These are phyloP conservation scores for Fusarium bulbicola DNA, from an alignment of 2,329 filamentous ascomycete species.

Conservation along the genomic window DNA sequence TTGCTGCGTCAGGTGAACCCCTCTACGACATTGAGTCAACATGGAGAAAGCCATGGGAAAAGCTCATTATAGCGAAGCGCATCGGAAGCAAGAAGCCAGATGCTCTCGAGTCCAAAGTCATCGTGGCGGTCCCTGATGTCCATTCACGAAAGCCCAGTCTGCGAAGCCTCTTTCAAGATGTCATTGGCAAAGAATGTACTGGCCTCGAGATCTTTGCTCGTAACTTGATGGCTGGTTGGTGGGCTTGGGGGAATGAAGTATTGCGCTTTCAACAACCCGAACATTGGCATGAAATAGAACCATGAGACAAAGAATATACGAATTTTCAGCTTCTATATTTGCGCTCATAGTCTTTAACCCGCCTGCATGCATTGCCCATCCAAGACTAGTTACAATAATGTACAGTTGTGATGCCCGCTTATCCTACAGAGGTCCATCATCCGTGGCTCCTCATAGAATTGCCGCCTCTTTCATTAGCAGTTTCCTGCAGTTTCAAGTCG, in stretches of 20 bases:
- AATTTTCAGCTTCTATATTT: constrained; percentile 39
- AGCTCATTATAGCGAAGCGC: constrained; percentile 69
- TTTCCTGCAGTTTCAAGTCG: constrained; percentile 16
- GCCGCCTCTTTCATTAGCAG: constrained; percentile 37
- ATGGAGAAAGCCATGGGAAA: constrained; percentile 82
- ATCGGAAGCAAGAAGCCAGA: constrained; percentile 42
- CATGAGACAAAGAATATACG: constrained; percentile 4
- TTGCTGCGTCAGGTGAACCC: constrained; percentile 71
- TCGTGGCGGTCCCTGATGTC: constrained; percentile 76
- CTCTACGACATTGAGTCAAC: constrained; percentile 66
- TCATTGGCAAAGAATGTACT: constrained; percentile 60
- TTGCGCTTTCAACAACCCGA: constrained; percentile 72
- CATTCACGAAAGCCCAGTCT: constrained; percentile 84
- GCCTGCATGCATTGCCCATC: constrained; percentile 34
- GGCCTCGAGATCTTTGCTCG: constrained; percentile 83
- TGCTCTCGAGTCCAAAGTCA: constrained; percentile 57
- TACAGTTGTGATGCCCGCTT: constrained; percentile 44
- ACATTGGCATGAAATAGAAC: constrained; percentile 53
- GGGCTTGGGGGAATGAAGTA: constrained; percentile 80
- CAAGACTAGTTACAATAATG: constrained; percentile 45
- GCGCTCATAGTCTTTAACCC: constrained; percentile 34
- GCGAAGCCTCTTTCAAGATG: constrained; percentile 64
- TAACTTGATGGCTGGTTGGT: constrained; percentile 79
- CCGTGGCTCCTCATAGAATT: constrained; percentile 19
- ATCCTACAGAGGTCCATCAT: constrained; percentile 41